These are phyloP conservation scores for Gyromitra esculenta DNA, from an alignment of 2,329 filamentous ascomycete species.

Conservation along the genomic window DNA sequence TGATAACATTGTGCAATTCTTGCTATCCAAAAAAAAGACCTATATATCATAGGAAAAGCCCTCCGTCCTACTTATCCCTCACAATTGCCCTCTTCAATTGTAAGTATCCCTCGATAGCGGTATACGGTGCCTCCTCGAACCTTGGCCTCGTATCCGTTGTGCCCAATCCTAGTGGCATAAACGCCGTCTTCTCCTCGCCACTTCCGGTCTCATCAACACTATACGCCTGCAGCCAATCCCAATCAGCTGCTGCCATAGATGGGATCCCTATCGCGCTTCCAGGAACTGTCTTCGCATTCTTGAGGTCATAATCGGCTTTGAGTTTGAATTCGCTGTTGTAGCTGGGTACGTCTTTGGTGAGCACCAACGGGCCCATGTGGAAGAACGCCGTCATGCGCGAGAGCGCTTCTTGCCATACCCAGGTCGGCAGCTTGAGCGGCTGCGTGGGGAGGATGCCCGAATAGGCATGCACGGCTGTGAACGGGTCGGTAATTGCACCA, in stretches of 20 bases:
- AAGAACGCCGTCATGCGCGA: conserved; percentile 62
- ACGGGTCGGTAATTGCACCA: conserved; percentile 61
- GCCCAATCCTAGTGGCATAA: conserved; percentile 55
- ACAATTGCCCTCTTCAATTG: conserved; percentile 57
- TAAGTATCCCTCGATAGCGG: conserved; percentile 59
- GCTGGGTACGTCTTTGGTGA: conserved; percentile 56
- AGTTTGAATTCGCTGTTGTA: conserved; percentile 10
- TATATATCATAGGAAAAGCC: neutral
- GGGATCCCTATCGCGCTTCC: conserved; percentile 54
- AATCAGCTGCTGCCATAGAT: conserved; percentile 55
- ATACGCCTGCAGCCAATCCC: conserved; percentile 60
- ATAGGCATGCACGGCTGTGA: conserved; percentile 60
- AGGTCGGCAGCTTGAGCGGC: conserved; percentile 59
- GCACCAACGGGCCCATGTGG: conserved; percentile 60
- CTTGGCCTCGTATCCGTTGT: conserved; percentile 54
- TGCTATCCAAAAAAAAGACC: neutral
- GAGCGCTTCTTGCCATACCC: conserved; percentile 61
- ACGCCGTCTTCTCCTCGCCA: conserved; percentile 15
- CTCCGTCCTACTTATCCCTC: conserved; percentile 41
- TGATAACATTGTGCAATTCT: conserved; percentile 1
- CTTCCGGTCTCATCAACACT: neutral
- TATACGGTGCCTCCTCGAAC: conserved; percentile 59
- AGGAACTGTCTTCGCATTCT: neutral
- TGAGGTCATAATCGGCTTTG: conserved; percentile 8
- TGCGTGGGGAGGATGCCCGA: conserved; percentile 59